Evolutionary conservation across 805 yeast genomes (phyloP).

Genomic region (Sugiyamaella smithiae): DNA sequence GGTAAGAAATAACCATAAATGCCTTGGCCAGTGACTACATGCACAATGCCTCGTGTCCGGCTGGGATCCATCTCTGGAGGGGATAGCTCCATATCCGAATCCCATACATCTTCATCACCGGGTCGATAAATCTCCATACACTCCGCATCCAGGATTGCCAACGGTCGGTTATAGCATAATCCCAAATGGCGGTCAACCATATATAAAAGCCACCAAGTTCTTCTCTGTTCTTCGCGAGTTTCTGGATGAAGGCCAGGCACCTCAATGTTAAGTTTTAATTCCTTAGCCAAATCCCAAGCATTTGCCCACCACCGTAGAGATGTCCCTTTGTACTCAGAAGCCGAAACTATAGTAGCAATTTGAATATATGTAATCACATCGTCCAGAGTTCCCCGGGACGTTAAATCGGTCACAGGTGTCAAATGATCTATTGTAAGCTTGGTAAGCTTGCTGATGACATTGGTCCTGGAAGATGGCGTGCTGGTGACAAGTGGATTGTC

Average conservation of each 20-base stretch:
- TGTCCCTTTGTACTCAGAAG: slow-evolving; percentile 34
- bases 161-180: slow-evolving; percentile 37
- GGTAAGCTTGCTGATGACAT: slow-evolving; percentile 24
- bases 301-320: slow-evolving; percentile 34
- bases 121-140: slow-evolving; percentile 35
- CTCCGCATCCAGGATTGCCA: slow-evolving; percentile 35
- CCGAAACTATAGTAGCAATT: slow-evolving; percentile 33
- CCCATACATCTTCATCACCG: slow-evolving; percentile 37
- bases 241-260: slow-evolving; percentile 27
- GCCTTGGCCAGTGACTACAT: slow-evolving; percentile 33
- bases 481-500: slow-evolving; percentile 31
- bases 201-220: slow-evolving; percentile 44
- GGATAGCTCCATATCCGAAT: slow-evolving; percentile 26
- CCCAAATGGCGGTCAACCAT: slow-evolving; percentile 41
- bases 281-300: slow-evolving; percentile 33
- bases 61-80: slow-evolving; percentile 33
- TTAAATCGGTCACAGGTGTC: slow-evolving; percentile 27
- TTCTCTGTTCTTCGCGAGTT: slow-evolving; percentile 38
- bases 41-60: slow-evolving; percentile 30
- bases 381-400: slow-evolving; percentile 28
- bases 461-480: slow-evolving; percentile 29
- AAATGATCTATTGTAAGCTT: slow-evolving; percentile 26
- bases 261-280: slow-evolving; percentile 32
- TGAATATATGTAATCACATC: slow-evolving; percentile 34
- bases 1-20: slow-evolving; percentile 42